Percentiles rank a stretch among this genome's conserved stretches.
Evolutionary conservation across 768 basidiomycete genomes (phyloP).

Genomic region (Trametes sanguinea): DNA sequence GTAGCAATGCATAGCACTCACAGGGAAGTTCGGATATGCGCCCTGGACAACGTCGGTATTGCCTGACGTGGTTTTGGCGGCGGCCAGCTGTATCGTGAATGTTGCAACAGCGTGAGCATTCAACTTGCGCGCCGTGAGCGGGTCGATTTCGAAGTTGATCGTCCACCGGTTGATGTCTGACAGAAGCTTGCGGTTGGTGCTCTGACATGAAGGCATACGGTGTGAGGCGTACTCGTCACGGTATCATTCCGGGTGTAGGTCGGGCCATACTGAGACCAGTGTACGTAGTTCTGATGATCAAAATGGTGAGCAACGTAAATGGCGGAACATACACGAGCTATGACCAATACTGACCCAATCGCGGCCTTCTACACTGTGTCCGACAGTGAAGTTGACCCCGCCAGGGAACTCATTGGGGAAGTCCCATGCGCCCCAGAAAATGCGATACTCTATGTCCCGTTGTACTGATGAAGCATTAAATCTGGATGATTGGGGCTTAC

Average conservation of each 20-base stretch:
- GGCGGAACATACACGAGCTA: neutral
- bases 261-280: constrained; percentile 33
- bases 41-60: constrained; percentile 29
- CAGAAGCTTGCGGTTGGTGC: neutral
- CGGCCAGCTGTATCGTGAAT: constrained; percentile 33
- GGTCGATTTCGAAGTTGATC: constrained; percentile 30
- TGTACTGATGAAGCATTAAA: neutral
- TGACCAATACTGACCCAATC: constrained; percentile 24
- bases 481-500: neutral
- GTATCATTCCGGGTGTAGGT: constrained; percentile 28
- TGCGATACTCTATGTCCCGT: constrained; percentile 23
- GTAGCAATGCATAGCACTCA: neutral
- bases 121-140: constrained; percentile 8
- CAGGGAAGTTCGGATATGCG: constrained; percentile 20
- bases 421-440: constrained; percentile 35
- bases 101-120: constrained; percentile 20
- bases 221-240: constrained; percentile 21
- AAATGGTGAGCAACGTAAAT: neutral
- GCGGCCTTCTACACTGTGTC: constrained; percentile 23
- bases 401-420: constrained; percentile 33
- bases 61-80: constrained; percentile 30
- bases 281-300: constrained; percentile 31
- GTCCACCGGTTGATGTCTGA: constrained; percentile 28
- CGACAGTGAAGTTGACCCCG: constrained; percentile 35
- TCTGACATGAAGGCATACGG: too few relatives aligned